Base-by-base conservation (phyloP, 73 alveolate species). In the Paramecium tetraurelia region DNA sequence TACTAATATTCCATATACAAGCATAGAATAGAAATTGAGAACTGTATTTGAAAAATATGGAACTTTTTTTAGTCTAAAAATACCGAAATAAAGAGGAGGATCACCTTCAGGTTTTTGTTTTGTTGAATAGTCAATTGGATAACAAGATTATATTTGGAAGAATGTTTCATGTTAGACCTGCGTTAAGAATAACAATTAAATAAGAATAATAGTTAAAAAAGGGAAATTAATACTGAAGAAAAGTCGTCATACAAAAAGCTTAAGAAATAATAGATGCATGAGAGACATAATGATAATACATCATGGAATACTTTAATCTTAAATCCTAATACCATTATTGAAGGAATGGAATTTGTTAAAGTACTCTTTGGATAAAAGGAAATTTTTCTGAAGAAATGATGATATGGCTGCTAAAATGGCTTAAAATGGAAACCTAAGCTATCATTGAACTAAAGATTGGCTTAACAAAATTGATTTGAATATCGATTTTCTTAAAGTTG, bases 361-460 rank as follows among this genome's bases (percentile, higher is more conserved):
- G 92, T 86, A 97, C 27, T 93, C 93, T 38, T 92, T 98, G 33
- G 76, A 92, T 35, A 98, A 98, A 92, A 98, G 50, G 98, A 95
- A 59, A 95, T 98, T 38, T 77, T 98, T 97, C 92, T 68, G 96
- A 95, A 96, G 98, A 96, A 75, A 93, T 86, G 96, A 95, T 20
- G 97, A 97, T 94, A 90, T 97, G 8, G 99, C 99, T 36, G 98
- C 97, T 27, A 96, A 97, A 85, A 92, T 97, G 58, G 95, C 99
- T 2, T 93, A 95, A 95, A 43, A 97, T 97, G 93, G 99, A 98
- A 90, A 97, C 99, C 21, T 93, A 96, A 48, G 95, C 97, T 35
- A 96, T 98, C 92, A 97, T 57, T 99, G 97, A 93, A 98, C 99
- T 41, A 98, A 97, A 92, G 99, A 95, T 58, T 98, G 99, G 99